Evolutionary conservation across 2,329 filamentous ascomycete genomes (phyloP).

Genomic region (Diplocarpon rosae): DNA sequence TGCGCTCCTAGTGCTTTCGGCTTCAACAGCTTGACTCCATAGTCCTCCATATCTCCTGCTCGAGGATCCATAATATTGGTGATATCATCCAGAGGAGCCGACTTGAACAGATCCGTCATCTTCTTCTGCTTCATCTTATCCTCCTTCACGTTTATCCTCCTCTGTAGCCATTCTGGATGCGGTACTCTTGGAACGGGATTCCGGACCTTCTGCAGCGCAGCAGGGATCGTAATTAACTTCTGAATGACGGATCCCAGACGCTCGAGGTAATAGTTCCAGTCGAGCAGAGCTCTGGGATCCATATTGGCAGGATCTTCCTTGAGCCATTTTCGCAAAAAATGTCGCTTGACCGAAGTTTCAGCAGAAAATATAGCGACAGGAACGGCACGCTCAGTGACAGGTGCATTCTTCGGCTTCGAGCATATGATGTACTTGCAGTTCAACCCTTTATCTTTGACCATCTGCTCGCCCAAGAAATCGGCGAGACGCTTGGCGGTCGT

Average conservation of each 20-base stretch:
- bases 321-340: conserved; percentile 89
- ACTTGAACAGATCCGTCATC: conserved; percentile 82
- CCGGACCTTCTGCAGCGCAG: conserved; percentile 83
- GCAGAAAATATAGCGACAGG: conserved; percentile 97
- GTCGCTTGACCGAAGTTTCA: conserved; percentile 74
- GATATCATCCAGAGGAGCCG: conserved; percentile 63
- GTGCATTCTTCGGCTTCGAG: conserved; percentile 70
- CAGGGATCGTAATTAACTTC: conserved; percentile 97
- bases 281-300: conserved; percentile 79
- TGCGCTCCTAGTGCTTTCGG: conserved; percentile 46
- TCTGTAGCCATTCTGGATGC: conserved; percentile 94
- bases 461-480: conserved; percentile 93
- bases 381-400: conserved; percentile 87
- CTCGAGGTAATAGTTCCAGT: conserved; percentile 97
- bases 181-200: conserved; percentile 90
- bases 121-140: conserved; percentile 98
- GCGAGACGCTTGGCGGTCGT: conserved; percentile 91
- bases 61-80: conserved; percentile 47
- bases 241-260: conserved; percentile 95
- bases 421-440: conserved; percentile 99
- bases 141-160: conserved; percentile 87
- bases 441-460: conserved; percentile 97
- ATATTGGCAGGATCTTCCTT: conserved; percentile 86
- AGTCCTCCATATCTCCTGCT: conserved; percentile 69
- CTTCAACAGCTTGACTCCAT: conserved; percentile 57